phyloP scores from a whole-genome alignment of 2,329 filamentous ascomycete genomes.

The Aspergillus oerlinghausenensis region DNA sequence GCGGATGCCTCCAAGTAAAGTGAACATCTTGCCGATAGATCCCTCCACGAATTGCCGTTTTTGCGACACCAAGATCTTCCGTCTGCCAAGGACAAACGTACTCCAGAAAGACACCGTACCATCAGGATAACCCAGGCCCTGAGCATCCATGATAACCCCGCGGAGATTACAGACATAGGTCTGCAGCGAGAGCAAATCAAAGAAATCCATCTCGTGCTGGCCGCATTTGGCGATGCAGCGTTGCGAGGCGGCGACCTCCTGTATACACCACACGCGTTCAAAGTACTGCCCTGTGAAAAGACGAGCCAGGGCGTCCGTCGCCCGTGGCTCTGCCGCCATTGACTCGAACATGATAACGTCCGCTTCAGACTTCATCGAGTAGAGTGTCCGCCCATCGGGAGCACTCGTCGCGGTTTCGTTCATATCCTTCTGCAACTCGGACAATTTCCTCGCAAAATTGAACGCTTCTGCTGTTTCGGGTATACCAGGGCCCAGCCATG shows the following conservation, averaged over 20 bases:
- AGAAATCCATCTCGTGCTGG: neutral
- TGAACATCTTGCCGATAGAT: neutral
- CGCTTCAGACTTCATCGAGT: neutral
- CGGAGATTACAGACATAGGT: neutral
- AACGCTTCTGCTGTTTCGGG: neutral
- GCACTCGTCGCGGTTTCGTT: neutral
- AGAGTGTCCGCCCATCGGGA: neutral
- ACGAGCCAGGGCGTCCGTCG: neutral
- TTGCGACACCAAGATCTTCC: neutral
- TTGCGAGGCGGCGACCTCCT: neutral
- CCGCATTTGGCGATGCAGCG: neutral
- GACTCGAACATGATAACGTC: neutral
- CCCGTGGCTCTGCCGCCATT: neutral
- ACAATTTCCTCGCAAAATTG: neutral
- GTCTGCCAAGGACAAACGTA: neutral
- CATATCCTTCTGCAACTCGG: neutral
- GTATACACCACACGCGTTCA: neutral
- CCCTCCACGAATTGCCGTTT: neutral
- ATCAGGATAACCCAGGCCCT: neutral
- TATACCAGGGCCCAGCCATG: neutral
- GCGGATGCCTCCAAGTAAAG: neutral
- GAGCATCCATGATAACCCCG: neutral
- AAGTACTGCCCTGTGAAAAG: neutral
- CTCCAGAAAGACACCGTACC: neutral
- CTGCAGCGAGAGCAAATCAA: neutral